Percentiles rank a stretch among this genome's conserved stretches.
These are phyloP conservation scores for Beauveria sp. DNA, from an alignment of 2,329 filamentous ascomycete species.

Conservation along the genomic window DNA sequence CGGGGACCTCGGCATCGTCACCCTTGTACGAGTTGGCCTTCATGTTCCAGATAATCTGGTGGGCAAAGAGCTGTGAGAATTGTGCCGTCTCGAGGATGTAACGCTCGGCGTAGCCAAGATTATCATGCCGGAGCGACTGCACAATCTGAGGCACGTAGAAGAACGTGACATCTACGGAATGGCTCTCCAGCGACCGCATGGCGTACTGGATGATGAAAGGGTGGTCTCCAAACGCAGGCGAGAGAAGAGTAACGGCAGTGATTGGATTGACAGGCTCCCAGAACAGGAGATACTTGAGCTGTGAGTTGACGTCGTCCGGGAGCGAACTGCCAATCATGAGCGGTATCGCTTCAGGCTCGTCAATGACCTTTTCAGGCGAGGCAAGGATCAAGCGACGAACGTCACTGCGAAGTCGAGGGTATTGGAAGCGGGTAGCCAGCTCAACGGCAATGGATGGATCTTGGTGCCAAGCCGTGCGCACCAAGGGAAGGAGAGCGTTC, in stretches of 20 bases:
- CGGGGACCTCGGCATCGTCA: slow-evolving; percentile 82
- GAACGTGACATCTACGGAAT: slow-evolving; percentile 94
- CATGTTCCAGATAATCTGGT: slow-evolving; percentile 99
- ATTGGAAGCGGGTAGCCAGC: slow-evolving; percentile 71
- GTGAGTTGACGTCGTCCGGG: slow-evolving; percentile 66
- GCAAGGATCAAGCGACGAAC: slow-evolving; percentile 74
- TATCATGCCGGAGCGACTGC: slow-evolving; percentile 87
- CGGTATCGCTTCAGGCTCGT: slow-evolving; percentile 74
- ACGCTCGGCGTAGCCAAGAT: slow-evolving; percentile 85
- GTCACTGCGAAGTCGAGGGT: slow-evolving; percentile 62
- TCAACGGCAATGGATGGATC: slow-evolving; percentile 82
- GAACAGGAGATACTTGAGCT: slow-evolving; percentile 88
- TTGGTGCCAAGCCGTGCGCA: slow-evolving; percentile 81
- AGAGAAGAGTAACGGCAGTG: slow-evolving; percentile 85
- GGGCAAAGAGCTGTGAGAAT: slow-evolving; percentile 95
- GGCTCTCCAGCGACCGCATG: slow-evolving; percentile 87
- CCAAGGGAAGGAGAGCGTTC: slow-evolving; percentile 50
- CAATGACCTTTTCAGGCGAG: slow-evolving; percentile 73
- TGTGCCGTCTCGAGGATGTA: slow-evolving; percentile 97
- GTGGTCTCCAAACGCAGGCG: slow-evolving; percentile 84
- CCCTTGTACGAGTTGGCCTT: slow-evolving; percentile 98
- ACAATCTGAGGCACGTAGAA: slow-evolving; percentile 99
- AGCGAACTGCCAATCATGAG: slow-evolving; percentile 71
- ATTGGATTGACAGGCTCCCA: slow-evolving; percentile 92
- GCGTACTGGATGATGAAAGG: slow-evolving; percentile 94